These are phyloP conservation scores for Elaphomyces granulatus DNA, from an alignment of 495 filamentous ascomycete genomes.

Conservation along the genomic window DNA sequence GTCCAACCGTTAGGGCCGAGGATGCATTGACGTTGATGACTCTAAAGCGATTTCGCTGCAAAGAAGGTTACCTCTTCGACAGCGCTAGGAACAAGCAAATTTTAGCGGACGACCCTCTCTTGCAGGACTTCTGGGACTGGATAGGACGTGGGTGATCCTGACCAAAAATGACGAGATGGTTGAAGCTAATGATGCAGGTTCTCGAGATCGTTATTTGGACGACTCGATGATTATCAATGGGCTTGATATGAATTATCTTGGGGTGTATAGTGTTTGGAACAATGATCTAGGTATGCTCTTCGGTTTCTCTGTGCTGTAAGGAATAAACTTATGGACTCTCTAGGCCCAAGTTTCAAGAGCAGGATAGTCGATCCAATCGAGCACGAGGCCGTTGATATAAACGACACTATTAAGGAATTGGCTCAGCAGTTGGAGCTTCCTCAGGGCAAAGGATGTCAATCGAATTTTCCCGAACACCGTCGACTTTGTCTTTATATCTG, in stretches of 20 bases:
- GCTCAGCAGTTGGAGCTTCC: constrained; percentile 33
- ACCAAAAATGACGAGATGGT: no score
- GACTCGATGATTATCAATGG: constrained; percentile 59
- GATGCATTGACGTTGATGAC: constrained; percentile 32
- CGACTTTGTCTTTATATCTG: constrained; percentile 68
- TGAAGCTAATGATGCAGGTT: constrained; percentile 34
- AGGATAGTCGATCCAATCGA: constrained; percentile 16
- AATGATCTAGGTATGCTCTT: constrained; percentile 47
- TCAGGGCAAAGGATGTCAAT: constrained; percentile 36
- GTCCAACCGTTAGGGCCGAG: constrained; percentile 18
- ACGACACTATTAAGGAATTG: constrained; percentile 37
- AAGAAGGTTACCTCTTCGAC: constrained; percentile 70
- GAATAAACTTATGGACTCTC: constrained; percentile 9
- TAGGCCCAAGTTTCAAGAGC: constrained; percentile 22
- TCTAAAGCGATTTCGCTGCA: constrained; percentile 38
- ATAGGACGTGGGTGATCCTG: constrained; percentile 42
- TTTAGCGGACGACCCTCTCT: constrained; percentile 53
- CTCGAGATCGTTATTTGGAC: constrained; percentile 46
- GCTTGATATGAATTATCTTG: constrained; percentile 75
- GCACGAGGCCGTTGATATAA: constrained; percentile 22
- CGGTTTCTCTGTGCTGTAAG: not conserved
- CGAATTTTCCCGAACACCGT: constrained; percentile 56
- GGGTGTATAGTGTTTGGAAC: constrained; percentile 67
- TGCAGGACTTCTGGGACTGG: constrained; percentile 69
- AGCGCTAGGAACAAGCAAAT: constrained; percentile 51